phyloP scores from a whole-genome alignment of 495 filamentous ascomycete species.

The Xylaria scruposa region DNA sequence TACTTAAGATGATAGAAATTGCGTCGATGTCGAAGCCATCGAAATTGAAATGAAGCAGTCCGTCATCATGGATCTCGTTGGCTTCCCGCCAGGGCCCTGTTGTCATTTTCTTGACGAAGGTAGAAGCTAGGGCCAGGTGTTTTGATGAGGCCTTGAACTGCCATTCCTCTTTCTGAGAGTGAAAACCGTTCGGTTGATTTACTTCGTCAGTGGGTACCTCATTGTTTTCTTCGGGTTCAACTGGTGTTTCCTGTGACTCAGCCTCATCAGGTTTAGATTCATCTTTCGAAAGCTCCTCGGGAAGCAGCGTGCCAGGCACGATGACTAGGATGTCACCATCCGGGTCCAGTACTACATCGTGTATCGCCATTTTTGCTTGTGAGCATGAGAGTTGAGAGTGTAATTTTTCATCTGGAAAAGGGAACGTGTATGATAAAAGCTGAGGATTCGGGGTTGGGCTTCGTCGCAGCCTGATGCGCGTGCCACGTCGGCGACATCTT shows the following conservation, averaged over 20 bases:
- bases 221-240: background rate
- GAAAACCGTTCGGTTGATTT: background rate
- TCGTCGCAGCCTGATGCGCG: slow-evolving; percentile 8
- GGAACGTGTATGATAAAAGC: background rate
- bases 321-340: slow-evolving; percentile 24
- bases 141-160: slow-evolving; percentile 57
- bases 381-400: background rate
- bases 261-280: background rate
- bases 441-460: background rate
- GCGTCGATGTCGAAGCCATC: slow-evolving; percentile 51
- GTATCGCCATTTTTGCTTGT: background rate
- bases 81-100: slow-evolving; percentile 48
- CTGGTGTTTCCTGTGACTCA: background rate
- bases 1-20: slow-evolving; percentile 55
- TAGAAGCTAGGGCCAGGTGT: slow-evolving; percentile 58
- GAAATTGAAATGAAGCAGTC: slow-evolving; percentile 50
- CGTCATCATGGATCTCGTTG: slow-evolving; percentile 41
- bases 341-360: slow-evolving; percentile 10
- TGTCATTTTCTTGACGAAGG: slow-evolving; percentile 50
- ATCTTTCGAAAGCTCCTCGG: background rate
- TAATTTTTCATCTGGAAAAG: background rate
- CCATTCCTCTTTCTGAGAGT: background rate
- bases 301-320: background rate
- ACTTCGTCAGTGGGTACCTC: background rate
- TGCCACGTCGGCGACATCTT: slow-evolving; percentile 1